Evolutionary conservation across 352 stramenopile species (phyloP), one percentile per base, ranked within the genome.

Genomic region (Globisporangium nunn): DNA sequence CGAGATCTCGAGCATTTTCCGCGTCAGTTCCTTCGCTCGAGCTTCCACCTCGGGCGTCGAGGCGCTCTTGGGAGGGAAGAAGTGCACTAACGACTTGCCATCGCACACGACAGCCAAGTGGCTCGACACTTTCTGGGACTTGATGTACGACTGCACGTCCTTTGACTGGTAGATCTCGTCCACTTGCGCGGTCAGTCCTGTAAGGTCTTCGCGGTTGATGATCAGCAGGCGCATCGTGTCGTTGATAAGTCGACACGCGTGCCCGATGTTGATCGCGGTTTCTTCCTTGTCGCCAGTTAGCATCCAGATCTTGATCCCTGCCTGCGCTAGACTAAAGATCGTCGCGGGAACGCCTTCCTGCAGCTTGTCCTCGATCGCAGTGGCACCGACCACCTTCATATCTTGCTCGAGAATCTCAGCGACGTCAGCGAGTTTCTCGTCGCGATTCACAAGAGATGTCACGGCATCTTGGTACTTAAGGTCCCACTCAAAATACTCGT

Each of bases 261-360:
- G 72, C 1, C 75, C 78, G 37, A 98, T 98, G 62, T 98, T 98
- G 62, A 98, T 97, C 28, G 93, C 93, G 0, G 93, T 98, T 61
- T 98, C 93, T 59, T 95, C 69, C 59, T 98, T 98, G 72, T 98
- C 93, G 17, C 92, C 92, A 2, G 93, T 98, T 18, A 98, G 76
- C 72, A 98, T 93, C 89, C 91, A 98, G 37, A 98, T 84, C 61
- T 96, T 95, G 50, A 98, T 96, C n/a, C 92, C 92, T 3, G 91
- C 92, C 35, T 85, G 64, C 5, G 83, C 79, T 4, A 98, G 72
- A 45, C 85, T 81, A 37, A 77, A 83, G 48, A 98, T 98, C 29
- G 87, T 74, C 45, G 78, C 68, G 1, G 89, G 88, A 3, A 98
- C 92, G 23, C 87, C 91, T 17, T 85, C 77, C 58, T 98, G 92